Conservation (phyloP, 2,329 filamentous ascomycete genomes). For the Ophiobolus disseminans region DNA sequence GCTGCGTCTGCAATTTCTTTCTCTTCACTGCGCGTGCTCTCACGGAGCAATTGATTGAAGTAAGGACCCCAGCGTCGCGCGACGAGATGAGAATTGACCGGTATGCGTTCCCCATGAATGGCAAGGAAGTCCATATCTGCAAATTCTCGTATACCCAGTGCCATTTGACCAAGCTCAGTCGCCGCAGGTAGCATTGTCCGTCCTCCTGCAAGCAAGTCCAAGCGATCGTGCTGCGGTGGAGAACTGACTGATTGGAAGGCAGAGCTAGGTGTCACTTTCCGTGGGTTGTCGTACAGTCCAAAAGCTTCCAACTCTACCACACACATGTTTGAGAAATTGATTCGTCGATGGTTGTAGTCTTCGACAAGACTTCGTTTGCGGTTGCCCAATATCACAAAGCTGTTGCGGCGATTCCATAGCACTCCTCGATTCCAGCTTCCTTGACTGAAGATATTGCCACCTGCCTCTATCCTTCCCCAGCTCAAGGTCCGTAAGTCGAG, state of each 20-base stretch:
- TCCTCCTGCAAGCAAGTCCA: conserved; percentile 71
- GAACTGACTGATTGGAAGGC: conserved; percentile 85
- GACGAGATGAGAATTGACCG: conserved; percentile 89
- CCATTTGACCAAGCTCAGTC: conserved; percentile 83
- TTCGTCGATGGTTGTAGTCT: conserved; percentile 96
- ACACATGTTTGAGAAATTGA: conserved; percentile 97
- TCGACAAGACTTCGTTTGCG: conserved; percentile 92
- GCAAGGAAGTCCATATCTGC: conserved; percentile 97
- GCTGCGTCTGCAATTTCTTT: conserved; percentile 67
- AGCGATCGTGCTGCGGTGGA: conserved; percentile 62
- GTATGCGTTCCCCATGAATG: conserved; percentile 87
- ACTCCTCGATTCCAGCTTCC: conserved; percentile 98
- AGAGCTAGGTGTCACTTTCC: conserved; percentile 77
- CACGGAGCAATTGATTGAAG: conserved; percentile 88
- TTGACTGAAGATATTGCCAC: conserved; percentile 88
- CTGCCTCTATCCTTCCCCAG: conserved; percentile 96
- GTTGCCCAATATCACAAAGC: conserved; percentile 94
- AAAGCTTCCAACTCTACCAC: conserved; percentile 97
- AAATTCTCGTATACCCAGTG: conserved; percentile 80
- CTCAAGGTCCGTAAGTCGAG: conserved; percentile 85
- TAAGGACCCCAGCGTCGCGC: conserved; percentile 92
- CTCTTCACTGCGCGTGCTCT: conserved; percentile 73
- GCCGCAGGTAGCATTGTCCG: conserved; percentile 78
- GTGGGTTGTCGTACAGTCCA: conserved; percentile 94
- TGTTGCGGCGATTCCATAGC: conserved; percentile 90